Base-by-base conservation (phyloP, 805 yeast genomes). In the Ascoidea rubescens region DNA sequence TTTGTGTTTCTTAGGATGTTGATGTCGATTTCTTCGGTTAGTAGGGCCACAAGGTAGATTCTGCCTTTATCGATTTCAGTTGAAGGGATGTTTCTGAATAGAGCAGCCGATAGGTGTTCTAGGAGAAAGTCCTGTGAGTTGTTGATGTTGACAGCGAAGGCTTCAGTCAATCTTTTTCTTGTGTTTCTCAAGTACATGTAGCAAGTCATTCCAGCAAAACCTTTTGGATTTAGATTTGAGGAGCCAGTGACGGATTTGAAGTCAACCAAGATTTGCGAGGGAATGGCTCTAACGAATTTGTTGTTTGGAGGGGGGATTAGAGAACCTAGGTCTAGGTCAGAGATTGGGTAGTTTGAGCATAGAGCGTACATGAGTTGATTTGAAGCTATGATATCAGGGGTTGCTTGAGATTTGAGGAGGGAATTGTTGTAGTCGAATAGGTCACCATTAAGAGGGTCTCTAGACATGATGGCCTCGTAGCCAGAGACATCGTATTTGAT, bases 11-110 rank as follows among this genome's bases (percentile, higher is more conserved):
- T 43, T 31, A 8, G 8, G 12, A 12, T 28, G 14, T 37, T 42
- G 5, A 5, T n/a, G 45, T 77, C 74, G 50, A 86, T 73, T 48
- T 78, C 80, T 64, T 88, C 96, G 5, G 85, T 82, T 53, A 88
- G 68, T 4, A 83, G 75, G 0, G 87, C 91, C 45, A 84, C 95
- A 57, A 88, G 71, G 60, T 82, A 88, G 44, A 87, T 78, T 58
- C 84, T 79, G 48, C 80, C 78, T 56, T 73, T 73, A 51, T 77
- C 79, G 46, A 80, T 76, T 60, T 80, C 87, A 48, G 76, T 71
- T 12, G 83, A 70, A 1, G 95, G 90, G 48, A 88, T 75, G 59
- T 87, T 83, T 60, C 80, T 75, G 64, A 87, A 88, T 51, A 88
- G 67, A 2, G 93, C 93, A 7, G 91, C 89, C 48, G 89, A 79